Evolutionary conservation across 345 rosid species (phyloP).

Genomic region (Camelina neglecta): DNA sequence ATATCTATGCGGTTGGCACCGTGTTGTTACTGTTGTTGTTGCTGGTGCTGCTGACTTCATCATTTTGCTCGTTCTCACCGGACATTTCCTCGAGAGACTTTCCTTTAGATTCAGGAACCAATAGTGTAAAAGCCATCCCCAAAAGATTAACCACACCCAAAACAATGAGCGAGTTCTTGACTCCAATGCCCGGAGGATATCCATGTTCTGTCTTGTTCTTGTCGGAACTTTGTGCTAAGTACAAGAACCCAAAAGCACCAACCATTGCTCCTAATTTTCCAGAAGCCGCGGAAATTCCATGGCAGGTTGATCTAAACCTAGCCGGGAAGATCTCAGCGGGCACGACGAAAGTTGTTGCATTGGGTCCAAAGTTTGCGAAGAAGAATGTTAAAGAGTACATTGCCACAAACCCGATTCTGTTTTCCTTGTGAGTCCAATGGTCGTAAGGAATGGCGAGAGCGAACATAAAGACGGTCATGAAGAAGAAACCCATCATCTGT

Average conservation of each 20-base stretch:
- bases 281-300: constrained; percentile 84
- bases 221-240: constrained; percentile 72
- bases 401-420: constrained; percentile 71
- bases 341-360: constrained; percentile 83
- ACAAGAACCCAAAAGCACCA: constrained; percentile 88
- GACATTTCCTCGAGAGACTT: constrained; percentile 86
- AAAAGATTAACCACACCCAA: constrained; percentile 65
- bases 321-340: constrained; percentile 95
- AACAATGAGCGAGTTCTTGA: constrained; percentile 69
- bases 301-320: constrained; percentile 86
- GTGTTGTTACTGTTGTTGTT: constrained; percentile 35
- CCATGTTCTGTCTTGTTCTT: constrained; percentile 82
- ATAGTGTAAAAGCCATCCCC: constrained; percentile 71
- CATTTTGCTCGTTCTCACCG: constrained; percentile 61
- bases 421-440: constrained; percentile 78
- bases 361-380: constrained; percentile 91
- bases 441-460: constrained; percentile 84
- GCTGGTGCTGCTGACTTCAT: constrained; percentile 21
- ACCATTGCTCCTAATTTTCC: constrained; percentile 90
- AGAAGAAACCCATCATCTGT: constrained; percentile 87
- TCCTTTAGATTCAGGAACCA: constrained; percentile 91
- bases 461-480: constrained; percentile 93
- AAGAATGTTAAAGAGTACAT: constrained; percentile 82
- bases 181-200: constrained; percentile 87
- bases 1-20: constrained; percentile 40